These are phyloP conservation scores for Trypanosoma cruzi DNA, from an alignment of 208 protist species.

Conservation along the genomic window DNA sequence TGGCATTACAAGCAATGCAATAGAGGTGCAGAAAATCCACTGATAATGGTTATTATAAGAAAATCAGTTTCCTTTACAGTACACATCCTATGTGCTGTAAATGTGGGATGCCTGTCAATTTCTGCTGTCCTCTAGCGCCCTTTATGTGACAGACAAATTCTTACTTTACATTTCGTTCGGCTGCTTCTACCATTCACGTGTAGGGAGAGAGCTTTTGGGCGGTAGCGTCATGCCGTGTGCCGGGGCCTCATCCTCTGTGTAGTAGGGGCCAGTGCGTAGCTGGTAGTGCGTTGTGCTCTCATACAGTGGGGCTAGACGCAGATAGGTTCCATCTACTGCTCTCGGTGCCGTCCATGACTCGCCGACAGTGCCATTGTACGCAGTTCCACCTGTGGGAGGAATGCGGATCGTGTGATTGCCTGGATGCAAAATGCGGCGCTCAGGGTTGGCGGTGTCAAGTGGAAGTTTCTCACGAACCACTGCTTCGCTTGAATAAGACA, in stretches of 20 bases:
- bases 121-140: no score
- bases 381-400: slow-evolving; percentile 49
- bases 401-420: slow-evolving; percentile 39
- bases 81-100: no score
- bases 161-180: background rate
- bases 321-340: slow-evolving; percentile 66
- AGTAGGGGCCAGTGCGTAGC: slow-evolving; percentile 72
- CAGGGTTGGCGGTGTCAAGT: slow-evolving; percentile 56
- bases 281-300: slow-evolving; percentile 85
- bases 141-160: no score
- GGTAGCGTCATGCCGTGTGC: slow-evolving; percentile 61
- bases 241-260: slow-evolving; percentile 70
- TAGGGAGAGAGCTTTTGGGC: slow-evolving; percentile 44
- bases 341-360: slow-evolving; percentile 59
- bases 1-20: no score
- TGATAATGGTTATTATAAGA: no score
- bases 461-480: slow-evolving; percentile 46
- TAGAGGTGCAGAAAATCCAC: no score
- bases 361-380: slow-evolving; percentile 50
- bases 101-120: no score
- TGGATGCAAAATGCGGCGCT: slow-evolving; percentile 58
- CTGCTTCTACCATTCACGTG: slow-evolving; percentile 22
- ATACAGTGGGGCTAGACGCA: slow-evolving; percentile 66
- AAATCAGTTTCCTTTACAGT: no score
- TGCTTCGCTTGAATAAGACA: slow-evolving; percentile 49